These are phyloP conservation scores for Moricandia moricandioides DNA, from an alignment of 345 rosid species.

Conservation along the genomic window DNA sequence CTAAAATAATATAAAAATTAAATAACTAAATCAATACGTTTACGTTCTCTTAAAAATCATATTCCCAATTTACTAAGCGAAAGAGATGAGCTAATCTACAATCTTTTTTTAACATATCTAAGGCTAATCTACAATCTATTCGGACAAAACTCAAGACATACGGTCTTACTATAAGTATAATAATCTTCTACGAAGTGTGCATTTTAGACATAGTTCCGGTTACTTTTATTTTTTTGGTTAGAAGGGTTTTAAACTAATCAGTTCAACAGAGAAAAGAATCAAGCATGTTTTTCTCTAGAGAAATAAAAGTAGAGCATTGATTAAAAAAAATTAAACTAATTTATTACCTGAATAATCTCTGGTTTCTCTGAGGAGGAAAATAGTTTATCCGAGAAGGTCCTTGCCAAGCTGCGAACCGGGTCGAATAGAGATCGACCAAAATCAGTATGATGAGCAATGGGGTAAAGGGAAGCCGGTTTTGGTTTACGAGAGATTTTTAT, in stretches of 20 bases:
- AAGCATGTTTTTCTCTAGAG: conserved; percentile 4
- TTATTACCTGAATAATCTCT: conserved; percentile 67
- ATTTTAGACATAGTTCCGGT: background rate
- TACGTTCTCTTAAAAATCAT: background rate
- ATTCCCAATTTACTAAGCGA: background rate
- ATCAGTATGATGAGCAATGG: conserved; percentile 28
- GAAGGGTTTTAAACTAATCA: background rate
- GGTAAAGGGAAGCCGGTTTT: conserved; percentile 37
- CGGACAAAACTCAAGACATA: background rate
- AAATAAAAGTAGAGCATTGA: background rate
- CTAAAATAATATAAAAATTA: background rate
- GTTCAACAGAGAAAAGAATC: background rate
- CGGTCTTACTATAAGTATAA: conserved; percentile 3
- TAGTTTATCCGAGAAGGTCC: conserved; percentile 34
- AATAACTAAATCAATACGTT: conserved; percentile 4
- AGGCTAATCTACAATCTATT: background rate
- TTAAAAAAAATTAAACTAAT: background rate
- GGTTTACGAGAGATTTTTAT: conserved; percentile 57
- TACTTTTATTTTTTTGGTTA: background rate
- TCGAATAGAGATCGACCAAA: conserved; percentile 61
- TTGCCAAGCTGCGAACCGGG: conserved; percentile 49
- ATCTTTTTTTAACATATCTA: no score
- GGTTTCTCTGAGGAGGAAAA: conserved; percentile 22
- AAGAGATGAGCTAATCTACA: background rate
- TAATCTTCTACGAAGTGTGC: background rate